These are phyloP conservation scores for Rubia yunnanensis DNA, from an alignment of 257 asterid species.

Conservation along the genomic window DNA sequence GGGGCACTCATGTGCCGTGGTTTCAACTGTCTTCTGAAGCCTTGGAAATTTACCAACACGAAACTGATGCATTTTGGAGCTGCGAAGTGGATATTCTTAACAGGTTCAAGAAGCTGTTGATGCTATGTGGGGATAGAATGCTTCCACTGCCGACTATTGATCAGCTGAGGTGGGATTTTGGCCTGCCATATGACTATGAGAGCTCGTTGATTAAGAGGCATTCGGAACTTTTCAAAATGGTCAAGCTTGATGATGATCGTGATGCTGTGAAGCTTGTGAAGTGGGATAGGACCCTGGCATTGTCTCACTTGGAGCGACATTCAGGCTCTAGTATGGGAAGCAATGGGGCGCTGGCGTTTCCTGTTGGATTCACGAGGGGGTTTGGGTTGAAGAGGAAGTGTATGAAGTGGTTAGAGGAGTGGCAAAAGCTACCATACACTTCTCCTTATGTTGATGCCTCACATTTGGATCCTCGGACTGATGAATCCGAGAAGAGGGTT, in stretches of 20 bases:
- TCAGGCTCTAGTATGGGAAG: slow-evolving; percentile 10
- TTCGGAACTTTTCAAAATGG: slow-evolving; percentile 44
- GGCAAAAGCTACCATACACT: slow-evolving; percentile 85
- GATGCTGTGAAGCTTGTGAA: slow-evolving; percentile 46
- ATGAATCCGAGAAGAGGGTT: slow-evolving; percentile 75
- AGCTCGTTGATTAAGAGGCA: slow-evolving; percentile 27
- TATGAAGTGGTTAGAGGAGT: slow-evolving; percentile 81
- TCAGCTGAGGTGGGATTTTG: slow-evolving; percentile 82
- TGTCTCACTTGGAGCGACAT: slow-evolving; percentile 53
- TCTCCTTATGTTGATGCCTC: slow-evolving; percentile 65
- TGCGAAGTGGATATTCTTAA: slow-evolving; percentile 47
- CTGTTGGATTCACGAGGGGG: slow-evolving; percentile 74
- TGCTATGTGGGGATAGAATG: slow-evolving; percentile 55
- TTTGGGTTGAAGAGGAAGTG: slow-evolving; percentile 82
- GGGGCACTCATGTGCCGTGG: slow-evolving; percentile 82
- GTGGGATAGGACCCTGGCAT: slow-evolving; percentile 55
- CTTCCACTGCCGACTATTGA: slow-evolving; percentile 80
- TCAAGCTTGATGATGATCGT: slow-evolving; percentile 63
- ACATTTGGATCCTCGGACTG: slow-evolving; percentile 74
- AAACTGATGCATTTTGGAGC: slow-evolving; percentile 23
- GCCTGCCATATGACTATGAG: slow-evolving; percentile 58
- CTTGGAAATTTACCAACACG: slow-evolving; percentile 31
- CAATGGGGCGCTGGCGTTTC: slow-evolving; percentile 42
- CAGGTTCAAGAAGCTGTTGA: slow-evolving; percentile 62
- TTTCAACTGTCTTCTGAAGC: slow-evolving; percentile 49